Evolutionary conservation across 257 asterid genomes (phyloP).

Genomic region (Solanum gandarillasii): DNA sequence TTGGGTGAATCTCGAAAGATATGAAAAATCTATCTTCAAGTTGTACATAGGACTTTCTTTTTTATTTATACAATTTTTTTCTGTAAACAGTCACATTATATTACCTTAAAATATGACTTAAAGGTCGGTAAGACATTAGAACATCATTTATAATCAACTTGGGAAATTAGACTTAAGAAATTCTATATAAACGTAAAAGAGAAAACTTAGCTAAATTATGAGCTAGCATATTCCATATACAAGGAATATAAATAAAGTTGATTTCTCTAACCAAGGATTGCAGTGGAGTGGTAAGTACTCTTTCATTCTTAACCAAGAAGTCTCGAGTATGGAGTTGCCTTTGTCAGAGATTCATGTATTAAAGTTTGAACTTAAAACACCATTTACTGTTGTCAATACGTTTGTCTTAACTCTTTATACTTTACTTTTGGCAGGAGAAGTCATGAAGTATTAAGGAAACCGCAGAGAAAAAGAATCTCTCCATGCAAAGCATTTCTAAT

Average conservation of each 20-base stretch:
- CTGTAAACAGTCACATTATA: no score
- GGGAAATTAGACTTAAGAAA: neutral
- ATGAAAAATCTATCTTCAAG: neutral
- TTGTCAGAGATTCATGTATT: neutral
- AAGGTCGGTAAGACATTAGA: neutral
- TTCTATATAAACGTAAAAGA: neutral
- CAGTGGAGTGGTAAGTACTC: no score
- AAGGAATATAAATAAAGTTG: no score
- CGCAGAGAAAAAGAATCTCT: neutral
- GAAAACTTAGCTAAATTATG: neutral
- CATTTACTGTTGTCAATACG: neutral
- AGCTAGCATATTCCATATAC: neutral
- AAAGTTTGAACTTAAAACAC: neutral
- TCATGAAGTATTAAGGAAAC: conserved; percentile 9
- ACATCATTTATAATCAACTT: neutral
- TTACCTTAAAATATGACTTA: neutral
- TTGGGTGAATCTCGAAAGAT: no score
- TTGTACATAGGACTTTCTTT: no score
- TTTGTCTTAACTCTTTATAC: conserved; percentile 31
- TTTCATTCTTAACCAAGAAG: no score
- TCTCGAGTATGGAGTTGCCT: no score
- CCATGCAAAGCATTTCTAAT: conserved; percentile 11
- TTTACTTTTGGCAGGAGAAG: conserved; percentile 28
- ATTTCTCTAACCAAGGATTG: no score
- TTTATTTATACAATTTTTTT: neutral